Conservation (phyloP, 148 eudicot genomes). For the Vaccinium macrocarpon region DNA sequence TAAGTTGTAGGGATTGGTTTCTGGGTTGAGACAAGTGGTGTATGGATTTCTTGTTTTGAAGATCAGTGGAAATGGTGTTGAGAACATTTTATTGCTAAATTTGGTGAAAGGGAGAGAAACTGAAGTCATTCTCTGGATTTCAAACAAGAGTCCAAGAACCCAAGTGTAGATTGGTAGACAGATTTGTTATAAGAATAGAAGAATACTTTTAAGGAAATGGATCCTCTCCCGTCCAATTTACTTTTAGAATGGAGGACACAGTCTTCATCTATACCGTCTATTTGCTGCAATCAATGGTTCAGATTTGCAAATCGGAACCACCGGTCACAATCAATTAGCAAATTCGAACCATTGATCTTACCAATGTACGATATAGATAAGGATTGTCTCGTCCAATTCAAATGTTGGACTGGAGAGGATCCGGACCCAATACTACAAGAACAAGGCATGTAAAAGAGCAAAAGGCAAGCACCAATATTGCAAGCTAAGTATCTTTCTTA, state of each 20-base stretch:
- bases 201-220: no score
- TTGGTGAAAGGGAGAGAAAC: background rate
- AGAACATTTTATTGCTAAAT: constrained; percentile 9
- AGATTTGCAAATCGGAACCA: no score
- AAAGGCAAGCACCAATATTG: constrained; percentile 1
- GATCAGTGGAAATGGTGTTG: background rate
- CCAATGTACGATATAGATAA: no score
- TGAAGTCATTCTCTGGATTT: background rate
- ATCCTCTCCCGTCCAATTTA: no score
- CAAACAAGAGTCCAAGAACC: background rate
- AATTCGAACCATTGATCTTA: no score
- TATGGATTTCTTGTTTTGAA: constrained; percentile 6
- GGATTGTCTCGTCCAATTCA: no score
- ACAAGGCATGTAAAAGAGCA: constrained; percentile 9
- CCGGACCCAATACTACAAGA: background rate
- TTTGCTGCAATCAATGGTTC: no score
- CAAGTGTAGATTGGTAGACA: background rate
- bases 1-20: background rate
- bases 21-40: background rate
- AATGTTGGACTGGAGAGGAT: no score
- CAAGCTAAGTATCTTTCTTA: constrained; percentile 22
- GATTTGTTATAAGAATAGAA: no score
- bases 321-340: no score
- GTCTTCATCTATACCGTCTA: no score
- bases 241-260: no score